Conservation (phyloP, 768 basidiomycete genomes). For the Xerocomus potaroensis region DNA sequence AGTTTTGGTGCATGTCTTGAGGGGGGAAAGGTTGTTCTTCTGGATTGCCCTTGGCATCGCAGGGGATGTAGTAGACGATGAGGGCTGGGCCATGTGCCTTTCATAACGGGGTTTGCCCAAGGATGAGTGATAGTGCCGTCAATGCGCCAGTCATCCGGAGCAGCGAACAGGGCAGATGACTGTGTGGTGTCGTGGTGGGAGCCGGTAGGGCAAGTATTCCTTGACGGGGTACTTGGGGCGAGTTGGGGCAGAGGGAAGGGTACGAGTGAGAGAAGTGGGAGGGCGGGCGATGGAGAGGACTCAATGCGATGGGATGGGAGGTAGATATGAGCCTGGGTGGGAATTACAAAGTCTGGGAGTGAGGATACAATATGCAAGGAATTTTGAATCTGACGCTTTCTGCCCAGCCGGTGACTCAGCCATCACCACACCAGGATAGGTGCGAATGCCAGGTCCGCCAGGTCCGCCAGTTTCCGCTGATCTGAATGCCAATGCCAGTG, state of each 20-base stretch:
- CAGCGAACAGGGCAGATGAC: constrained; percentile 8
- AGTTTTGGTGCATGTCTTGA: constrained; percentile 8
- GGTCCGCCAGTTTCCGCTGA: constrained; percentile 22
- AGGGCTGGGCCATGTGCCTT: too few relatives aligned
- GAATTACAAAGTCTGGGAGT: too few relatives aligned
- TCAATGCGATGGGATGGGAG: not conserved
- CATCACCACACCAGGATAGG: constrained; percentile 6
- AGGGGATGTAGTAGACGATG: too few relatives aligned
- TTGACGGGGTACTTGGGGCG: constrained; percentile 31
- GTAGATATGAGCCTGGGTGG: too few relatives aligned
- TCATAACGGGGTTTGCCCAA: too few relatives aligned
- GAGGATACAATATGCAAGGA: constrained; percentile 26
- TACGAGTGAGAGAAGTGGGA: constrained; percentile 36
- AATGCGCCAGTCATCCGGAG: constrained; percentile 12
- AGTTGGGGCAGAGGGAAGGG: too few relatives aligned
- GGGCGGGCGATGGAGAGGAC: constrained; percentile 30
- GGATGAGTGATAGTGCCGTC: constrained; percentile 27
- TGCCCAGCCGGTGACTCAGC: constrained; percentile 43
- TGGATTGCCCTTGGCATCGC: too few relatives aligned
- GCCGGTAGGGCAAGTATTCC: not conserved
- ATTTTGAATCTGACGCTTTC: constrained; percentile 41
- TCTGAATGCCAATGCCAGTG: constrained; percentile 7
- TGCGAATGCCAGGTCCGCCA: too few relatives aligned
- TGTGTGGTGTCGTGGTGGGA: constrained; percentile 6
- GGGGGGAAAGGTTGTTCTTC: too few relatives aligned